A percentile compares a stretch with the other conserved stretches of the same genome.
phyloP scores from a whole-genome alignment of 306 rosid genomes.

The Cyclanthera cordifolia region DNA sequence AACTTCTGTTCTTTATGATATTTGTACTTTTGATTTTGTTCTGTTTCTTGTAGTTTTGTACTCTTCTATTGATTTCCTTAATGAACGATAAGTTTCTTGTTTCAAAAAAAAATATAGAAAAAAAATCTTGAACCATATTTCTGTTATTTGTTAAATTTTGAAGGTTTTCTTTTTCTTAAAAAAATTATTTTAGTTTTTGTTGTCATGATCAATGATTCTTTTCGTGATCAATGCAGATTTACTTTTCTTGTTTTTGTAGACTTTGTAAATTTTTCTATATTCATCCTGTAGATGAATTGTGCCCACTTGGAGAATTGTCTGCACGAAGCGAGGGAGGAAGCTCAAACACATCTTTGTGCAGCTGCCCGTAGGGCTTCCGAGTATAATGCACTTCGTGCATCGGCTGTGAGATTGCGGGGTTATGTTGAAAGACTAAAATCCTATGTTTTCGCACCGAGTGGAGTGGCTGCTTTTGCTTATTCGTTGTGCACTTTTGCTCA shows the following conservation, averaged over 20 bases:
- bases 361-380: constrained; percentile 91
- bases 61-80: neutral
- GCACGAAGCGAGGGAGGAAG: constrained; percentile 99
- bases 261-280: neutral
- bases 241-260: neutral
- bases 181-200: neutral
- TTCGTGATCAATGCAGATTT: neutral
- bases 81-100: neutral
- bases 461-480: constrained; percentile 56
- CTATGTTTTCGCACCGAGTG: constrained; percentile 60
- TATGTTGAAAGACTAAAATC: constrained; percentile 68
- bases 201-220: neutral
- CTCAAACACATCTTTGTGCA: constrained; percentile 93
- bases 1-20: neutral
- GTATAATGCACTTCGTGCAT: constrained; percentile 63
- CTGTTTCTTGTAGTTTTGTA: neutral
- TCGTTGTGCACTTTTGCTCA: constrained; percentile 56
- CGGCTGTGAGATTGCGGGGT: constrained; percentile 68
- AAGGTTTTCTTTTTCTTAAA: neutral
- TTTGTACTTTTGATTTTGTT: too few species aligned
- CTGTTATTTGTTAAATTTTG: neutral
- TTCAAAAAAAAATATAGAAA: neutral
- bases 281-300: constrained; percentile 71
- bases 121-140: neutral
- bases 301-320: constrained; percentile 90